Percentiles rank a stretch among this genome's conserved stretches.
phyloP scores from a whole-genome alignment of 2,329 filamentous ascomycete genomes.

The Trichophyton rubrum region DNA sequence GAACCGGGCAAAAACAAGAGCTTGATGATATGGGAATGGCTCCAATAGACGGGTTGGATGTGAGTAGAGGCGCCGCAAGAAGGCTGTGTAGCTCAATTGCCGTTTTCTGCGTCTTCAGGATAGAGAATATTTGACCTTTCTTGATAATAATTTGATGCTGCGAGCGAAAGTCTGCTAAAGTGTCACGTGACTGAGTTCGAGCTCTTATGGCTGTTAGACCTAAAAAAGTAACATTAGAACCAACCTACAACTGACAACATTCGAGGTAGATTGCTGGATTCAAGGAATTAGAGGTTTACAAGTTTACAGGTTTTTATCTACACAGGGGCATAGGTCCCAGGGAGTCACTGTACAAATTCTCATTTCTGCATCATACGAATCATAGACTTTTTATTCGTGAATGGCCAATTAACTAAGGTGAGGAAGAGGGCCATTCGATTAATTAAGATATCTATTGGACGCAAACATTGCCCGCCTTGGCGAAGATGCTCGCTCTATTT shows the following conservation, averaged over 20 bases:
- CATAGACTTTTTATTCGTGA: not conserved
- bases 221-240: not conserved
- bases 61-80: not conserved
- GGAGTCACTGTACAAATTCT: not conserved
- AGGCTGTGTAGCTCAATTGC: not conserved
- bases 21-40: not conserved
- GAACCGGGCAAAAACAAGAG: not conserved
- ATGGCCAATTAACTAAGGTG: not conserved
- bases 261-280: too few relatives aligned
- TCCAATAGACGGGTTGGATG: not conserved
- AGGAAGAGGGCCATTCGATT: not conserved
- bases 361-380: not conserved
- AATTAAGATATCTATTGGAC: not conserved
- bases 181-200: not conserved
- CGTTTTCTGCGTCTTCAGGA: not conserved
- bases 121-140: not conserved
- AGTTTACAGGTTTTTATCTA: too few relatives aligned
- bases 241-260: not conserved
- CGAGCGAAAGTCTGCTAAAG: not conserved
- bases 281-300: too few relatives aligned
- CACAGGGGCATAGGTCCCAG: too few relatives aligned
- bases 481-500: not conserved
- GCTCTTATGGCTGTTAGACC: not conserved
- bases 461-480: not conserved
- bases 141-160: conserved; percentile 3